These are phyloP conservation scores for Miscanthus sacchariflorus DNA, from an alignment of 202 grass and related monocot genomes.

Conservation along the genomic window DNA sequence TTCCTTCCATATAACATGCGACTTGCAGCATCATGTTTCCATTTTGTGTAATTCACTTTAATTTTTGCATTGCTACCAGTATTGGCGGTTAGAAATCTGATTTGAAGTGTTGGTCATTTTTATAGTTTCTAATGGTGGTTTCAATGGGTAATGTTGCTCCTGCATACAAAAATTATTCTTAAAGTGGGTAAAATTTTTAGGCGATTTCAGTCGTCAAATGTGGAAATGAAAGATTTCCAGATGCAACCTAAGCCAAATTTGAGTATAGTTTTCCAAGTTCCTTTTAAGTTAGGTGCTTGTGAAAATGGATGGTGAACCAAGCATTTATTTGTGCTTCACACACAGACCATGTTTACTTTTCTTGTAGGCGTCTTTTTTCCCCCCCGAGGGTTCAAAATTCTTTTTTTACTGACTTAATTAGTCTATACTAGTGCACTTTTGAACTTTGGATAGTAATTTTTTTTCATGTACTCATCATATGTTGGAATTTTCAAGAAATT, in stretches of 20 bases:
- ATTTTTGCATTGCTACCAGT: not conserved
- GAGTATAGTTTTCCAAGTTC: not conserved
- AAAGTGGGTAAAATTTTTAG: not conserved
- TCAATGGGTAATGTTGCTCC: conserved; percentile 28
- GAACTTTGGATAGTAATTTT: conserved; percentile 15
- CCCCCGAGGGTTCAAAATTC: not conserved
- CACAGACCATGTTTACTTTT: not conserved
- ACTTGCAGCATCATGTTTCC: not conserved
- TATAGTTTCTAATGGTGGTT: conserved; percentile 8
- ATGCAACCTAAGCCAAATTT: conserved; percentile 21
- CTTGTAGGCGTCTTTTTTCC: not conserved
- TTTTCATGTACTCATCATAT: not conserved
- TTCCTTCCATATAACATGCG: not conserved
- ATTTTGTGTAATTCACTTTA: not conserved
- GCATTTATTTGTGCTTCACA: not conserved
- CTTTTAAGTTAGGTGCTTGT: conserved; percentile 9
- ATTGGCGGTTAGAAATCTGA: conserved; percentile 6
- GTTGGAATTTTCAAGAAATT: not conserved
- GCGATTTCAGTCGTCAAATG: not conserved
- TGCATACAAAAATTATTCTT: not conserved
- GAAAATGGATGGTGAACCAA: conserved; percentile 1
- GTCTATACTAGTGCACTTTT: not conserved
- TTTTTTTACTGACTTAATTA: conserved; percentile 2
- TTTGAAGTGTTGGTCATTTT: conserved; percentile 14
- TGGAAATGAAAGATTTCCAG: conserved; percentile 14